These are phyloP conservation scores for Termitomyces sp. DNA, from an alignment of 768 basidiomycete genomes.

Conservation along the genomic window DNA sequence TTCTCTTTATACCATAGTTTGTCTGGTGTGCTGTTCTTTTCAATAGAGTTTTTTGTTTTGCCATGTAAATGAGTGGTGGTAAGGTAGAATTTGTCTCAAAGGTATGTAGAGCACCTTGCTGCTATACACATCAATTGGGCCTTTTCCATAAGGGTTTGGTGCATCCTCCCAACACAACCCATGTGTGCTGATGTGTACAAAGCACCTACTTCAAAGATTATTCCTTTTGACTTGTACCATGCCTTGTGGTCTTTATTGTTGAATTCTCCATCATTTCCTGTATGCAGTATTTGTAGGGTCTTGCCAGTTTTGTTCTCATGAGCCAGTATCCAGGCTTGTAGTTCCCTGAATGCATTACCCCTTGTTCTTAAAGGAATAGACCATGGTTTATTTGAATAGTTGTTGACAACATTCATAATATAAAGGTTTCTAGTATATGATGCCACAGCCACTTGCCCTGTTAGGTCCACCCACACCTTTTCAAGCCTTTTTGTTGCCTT, in stretches of 20 bases:
- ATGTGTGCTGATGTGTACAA: not conserved
- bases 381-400: no score
- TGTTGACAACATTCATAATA: no score
- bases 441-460: no score
- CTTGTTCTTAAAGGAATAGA: no score
- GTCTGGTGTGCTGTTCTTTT: not conserved
- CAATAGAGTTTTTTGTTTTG: not conserved
- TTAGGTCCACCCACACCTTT: no score
- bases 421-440: no score
- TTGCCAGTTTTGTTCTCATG: no score
- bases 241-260: not conserved
- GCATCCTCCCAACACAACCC: not conserved
- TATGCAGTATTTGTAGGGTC: no score
- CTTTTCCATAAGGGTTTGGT: not conserved
- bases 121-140: not conserved
- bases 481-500: no score
- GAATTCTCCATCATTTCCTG: no score
- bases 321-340: no score
- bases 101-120: not conserved
- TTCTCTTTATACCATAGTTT: not conserved
- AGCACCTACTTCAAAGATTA: not conserved
- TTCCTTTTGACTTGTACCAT: not conserved
- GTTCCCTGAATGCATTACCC: no score
- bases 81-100: not conserved
- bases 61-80: not conserved